phyloP scores from a whole-genome alignment of 1,139 yeast species.

The Saccharomyces hybrid region DNA sequence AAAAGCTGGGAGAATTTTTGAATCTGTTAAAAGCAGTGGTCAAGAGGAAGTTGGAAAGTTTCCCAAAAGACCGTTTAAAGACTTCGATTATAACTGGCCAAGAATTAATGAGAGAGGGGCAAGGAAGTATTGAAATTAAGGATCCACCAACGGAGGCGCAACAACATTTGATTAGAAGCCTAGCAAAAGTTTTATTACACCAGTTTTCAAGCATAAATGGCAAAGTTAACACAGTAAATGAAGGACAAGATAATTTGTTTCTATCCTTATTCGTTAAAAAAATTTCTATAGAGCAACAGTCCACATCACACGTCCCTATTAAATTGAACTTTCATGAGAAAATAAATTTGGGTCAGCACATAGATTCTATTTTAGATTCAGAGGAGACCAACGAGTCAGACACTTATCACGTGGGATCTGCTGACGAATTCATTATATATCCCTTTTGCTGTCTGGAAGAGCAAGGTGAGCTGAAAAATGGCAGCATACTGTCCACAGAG shows the following conservation, averaged over 20 bases:
- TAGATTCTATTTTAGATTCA: background rate
- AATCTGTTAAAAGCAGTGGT: background rate
- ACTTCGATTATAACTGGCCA: background rate
- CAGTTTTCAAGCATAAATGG: conserved; percentile 10
- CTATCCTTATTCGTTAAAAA: conserved; percentile 25
- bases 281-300: conserved; percentile 18
- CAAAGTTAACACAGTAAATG: conserved; percentile 9
- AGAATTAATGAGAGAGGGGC: conserved; percentile 14
- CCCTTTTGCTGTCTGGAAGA: conserved; percentile 13
- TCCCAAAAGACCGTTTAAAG: background rate
- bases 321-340: background rate
- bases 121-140: conserved; percentile 19
- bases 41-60: background rate
- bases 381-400: background rate
- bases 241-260: conserved; percentile 28
- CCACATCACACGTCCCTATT: background rate
- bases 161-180: conserved; percentile 20
- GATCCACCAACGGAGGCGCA: conserved; percentile 25
- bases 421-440: conserved; percentile 5
- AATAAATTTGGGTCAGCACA: background rate
- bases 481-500: conserved; percentile 12
- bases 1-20: background rate
- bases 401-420: background rate
- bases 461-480: background rate
- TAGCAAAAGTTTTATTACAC: conserved; percentile 25